Evolutionary conservation across 345 rosid genomes (phyloP).

Genomic region (Syzygium grande): DNA sequence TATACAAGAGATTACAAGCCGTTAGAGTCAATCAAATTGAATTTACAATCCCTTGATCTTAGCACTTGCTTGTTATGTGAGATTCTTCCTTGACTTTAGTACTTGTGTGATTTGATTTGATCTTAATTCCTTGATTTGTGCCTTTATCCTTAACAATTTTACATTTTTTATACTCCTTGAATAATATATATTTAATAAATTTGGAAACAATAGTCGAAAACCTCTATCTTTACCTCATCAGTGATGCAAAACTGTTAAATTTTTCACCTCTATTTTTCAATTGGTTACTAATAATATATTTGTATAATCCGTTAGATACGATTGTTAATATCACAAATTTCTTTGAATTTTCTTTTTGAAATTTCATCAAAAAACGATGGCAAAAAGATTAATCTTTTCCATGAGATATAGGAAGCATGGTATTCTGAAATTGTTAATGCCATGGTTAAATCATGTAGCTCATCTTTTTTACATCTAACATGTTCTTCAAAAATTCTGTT

Average conservation of each 20-base stretch:
- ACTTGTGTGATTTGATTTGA: too few relatives aligned
- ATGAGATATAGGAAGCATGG: neutral
- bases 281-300: neutral
- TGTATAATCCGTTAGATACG: neutral
- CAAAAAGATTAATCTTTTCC: neutral
- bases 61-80: too few relatives aligned
- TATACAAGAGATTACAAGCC: too few relatives aligned
- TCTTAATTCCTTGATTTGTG: too few relatives aligned
- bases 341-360: neutral
- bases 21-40: too few relatives aligned
- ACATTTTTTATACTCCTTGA: too few relatives aligned
- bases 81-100: too few relatives aligned
- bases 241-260: neutral
- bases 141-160: too few relatives aligned
- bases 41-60: too few relatives aligned
- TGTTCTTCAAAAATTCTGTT: neutral
- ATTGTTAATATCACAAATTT: neutral
- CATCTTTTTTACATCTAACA: too few relatives aligned
- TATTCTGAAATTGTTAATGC: neutral
- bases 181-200: neutral
- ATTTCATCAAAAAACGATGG: neutral
- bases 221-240: neutral
- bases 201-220: neutral
- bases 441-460: neutral
- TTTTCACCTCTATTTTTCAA: neutral